phyloP scores from a whole-genome alignment of 2,329 filamentous ascomycete genomes.

The Oidium heveae region DNA sequence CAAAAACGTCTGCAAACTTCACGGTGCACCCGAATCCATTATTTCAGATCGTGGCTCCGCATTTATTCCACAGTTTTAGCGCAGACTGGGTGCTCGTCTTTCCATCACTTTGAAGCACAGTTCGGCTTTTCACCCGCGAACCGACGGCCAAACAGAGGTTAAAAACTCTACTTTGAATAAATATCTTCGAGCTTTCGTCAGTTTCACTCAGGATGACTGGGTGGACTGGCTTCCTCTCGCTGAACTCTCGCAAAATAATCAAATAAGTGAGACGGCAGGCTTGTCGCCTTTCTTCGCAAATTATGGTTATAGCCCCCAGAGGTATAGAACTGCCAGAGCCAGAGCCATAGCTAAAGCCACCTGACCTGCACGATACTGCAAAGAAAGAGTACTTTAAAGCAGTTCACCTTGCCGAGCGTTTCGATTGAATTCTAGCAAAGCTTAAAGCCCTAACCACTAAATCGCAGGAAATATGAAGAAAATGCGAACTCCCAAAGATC shows the following conservation, averaged over 20 bases:
- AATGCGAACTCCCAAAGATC: conserved; percentile 1
- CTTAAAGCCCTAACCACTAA: neutral
- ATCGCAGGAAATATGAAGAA: neutral
- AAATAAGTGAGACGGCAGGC: too few relatives aligned
- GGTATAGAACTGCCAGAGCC: neutral
- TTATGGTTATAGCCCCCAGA: conserved; percentile 1
- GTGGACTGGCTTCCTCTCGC: too few relatives aligned
- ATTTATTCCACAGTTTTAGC: too few relatives aligned
- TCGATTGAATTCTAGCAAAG: neutral
- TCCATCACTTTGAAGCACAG: neutral
- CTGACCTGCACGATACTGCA: neutral
- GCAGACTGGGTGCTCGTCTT: neutral
- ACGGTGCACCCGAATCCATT: too few relatives aligned
- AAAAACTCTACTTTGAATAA: conserved; percentile 2
- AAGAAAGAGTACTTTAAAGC: neutral
- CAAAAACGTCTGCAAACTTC: too few relatives aligned
- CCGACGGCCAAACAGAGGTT: conserved; percentile 5
- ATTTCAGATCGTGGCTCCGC: too few relatives aligned
- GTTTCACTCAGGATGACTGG: too few relatives aligned
- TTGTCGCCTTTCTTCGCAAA: conserved; percentile 5
- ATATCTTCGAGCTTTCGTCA: conserved; percentile 2
- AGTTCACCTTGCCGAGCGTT: neutral
- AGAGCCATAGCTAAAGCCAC: too few relatives aligned
- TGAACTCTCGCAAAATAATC: too few relatives aligned
- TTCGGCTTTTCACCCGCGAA: conserved; percentile 4